Conservation (phyloP, 2,329 filamentous ascomycete species). For the Leptographium flavum region DNA sequence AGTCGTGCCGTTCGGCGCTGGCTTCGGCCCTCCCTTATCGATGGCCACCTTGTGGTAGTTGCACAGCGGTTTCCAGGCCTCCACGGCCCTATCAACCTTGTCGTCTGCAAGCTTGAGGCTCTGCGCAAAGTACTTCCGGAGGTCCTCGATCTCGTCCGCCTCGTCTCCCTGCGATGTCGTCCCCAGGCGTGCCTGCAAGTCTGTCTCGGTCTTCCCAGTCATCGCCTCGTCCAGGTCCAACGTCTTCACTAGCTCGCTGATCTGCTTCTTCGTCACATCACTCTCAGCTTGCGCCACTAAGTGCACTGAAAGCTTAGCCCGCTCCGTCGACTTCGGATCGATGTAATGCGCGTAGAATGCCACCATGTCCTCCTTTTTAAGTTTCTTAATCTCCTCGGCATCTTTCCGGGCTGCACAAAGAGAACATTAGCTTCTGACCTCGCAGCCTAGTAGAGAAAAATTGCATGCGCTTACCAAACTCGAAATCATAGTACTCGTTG, state of each 20-base stretch:
- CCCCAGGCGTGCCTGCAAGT: slow-evolving; percentile 20
- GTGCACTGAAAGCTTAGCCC: slow-evolving; percentile 78
- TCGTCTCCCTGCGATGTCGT: slow-evolving; percentile 23
- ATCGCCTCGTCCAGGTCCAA: slow-evolving; percentile 20
- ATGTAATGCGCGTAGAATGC: slow-evolving; percentile 69
- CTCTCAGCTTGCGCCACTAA: slow-evolving; percentile 57
- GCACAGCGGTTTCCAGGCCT: slow-evolving; percentile 20
- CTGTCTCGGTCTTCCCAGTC: slow-evolving; percentile 16
- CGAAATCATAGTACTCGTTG: slow-evolving; percentile 80
- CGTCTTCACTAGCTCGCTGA: slow-evolving; percentile 24
- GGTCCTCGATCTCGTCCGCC: slow-evolving; percentile 31
- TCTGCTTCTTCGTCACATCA: slow-evolving; percentile 26
- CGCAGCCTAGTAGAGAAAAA: no score
- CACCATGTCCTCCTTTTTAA: slow-evolving; percentile 69
- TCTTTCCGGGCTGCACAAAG: slow-evolving; percentile 52
- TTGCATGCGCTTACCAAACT: slow-evolving; percentile 47
- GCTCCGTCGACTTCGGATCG: slow-evolving; percentile 52
- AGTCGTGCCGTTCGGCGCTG: slow-evolving; percentile 32
- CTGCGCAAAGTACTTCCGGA: slow-evolving; percentile 35
- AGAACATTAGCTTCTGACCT: not conserved
- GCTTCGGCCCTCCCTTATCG: slow-evolving; percentile 10
- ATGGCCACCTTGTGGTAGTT: slow-evolving; percentile 17
- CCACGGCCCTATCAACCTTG: slow-evolving; percentile 28
- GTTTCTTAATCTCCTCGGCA: slow-evolving; percentile 54
- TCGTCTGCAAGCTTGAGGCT: slow-evolving; percentile 31